Evolutionary conservation across 768 basidiomycete genomes (phyloP), one percentile per base, ranked within the genome.

Genomic region (Lactarius tabidus): DNA sequence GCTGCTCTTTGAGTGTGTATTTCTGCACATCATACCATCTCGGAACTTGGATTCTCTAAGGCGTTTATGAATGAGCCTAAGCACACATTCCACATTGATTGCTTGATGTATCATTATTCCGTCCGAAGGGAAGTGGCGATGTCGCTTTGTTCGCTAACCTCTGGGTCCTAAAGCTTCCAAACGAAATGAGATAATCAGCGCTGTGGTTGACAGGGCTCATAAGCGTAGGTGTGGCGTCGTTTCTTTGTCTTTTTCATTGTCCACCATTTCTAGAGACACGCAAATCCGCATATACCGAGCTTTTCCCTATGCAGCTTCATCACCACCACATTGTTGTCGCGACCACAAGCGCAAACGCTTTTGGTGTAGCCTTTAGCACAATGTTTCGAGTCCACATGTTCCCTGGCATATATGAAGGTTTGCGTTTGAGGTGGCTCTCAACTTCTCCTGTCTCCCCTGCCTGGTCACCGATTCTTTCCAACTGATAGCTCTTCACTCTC

Each of bases 311-410:
- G 26, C 14, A 14, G 26, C 26, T 26, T 26, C n/a, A 23, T 45
- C 10, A 23, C 45, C 28, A 6, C 15, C 5, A 6, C 48, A 51
- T 51, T 51, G 48, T 33, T 17, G 31, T 45, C 8, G 43, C 31
- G 7, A 26, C 58, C 58, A 59, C 58, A 59, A 43, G 26, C 18
- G 4, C 48, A 51, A 48, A 29, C 57, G 41, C 39, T 43, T 58
- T 29, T 58, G 23, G 12, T 48, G 45, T 12, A 23, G 14, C 23
- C 23, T 57, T 31, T 41, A n/a, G 43, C 29, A 59, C 48, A 51
- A 7, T 26, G 45, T 33, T 35, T 45, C 39, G n/a, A 45, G 14
- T 51, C 48, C 48, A 51, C 48, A 51, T 51, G 15, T 59, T 45
- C 23, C 41, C 41, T 18, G 15, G 6, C 12, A 33, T 51, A 18